Percentiles rank a stretch among this genome's conserved stretches.
phyloP scores from a whole-genome alignment of 78 protist genomes.

The Dictyostelium intermedium region DNA sequence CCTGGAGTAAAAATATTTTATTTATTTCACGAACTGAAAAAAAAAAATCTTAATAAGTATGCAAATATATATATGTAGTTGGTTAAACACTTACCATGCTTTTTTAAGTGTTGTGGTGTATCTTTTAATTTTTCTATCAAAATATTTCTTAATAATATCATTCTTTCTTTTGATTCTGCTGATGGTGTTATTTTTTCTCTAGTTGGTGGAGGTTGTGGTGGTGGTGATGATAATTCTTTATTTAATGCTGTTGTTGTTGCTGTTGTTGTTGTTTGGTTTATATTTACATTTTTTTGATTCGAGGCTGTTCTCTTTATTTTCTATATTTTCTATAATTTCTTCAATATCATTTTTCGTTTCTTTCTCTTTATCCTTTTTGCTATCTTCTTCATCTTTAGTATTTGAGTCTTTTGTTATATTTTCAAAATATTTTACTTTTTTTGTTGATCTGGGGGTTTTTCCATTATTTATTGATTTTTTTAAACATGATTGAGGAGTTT shows the following conservation, averaged over 20 bases:
- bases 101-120: constrained; percentile 10
- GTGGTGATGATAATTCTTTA: not conserved
- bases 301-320: not conserved
- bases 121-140: not conserved
- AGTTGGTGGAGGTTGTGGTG: not conserved
- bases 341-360: not conserved
- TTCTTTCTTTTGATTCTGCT: not conserved
- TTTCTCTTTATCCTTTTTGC: not conserved
- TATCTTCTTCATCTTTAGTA: not conserved
- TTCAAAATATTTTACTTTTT: not conserved
- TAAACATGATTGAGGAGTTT: not conserved
- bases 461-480: not conserved
- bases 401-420: not conserved
- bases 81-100: not conserved
- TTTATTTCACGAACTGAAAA: constrained; percentile 11
- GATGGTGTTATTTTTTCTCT: constrained; percentile 5
- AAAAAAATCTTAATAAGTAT: not conserved
- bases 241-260: not conserved
- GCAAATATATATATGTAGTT: no score
- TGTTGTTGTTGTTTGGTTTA: not conserved
- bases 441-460: not conserved
- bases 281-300: not conserved
- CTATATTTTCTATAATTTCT: not conserved
- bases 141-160: not conserved
- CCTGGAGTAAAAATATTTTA: constrained; percentile 6